Evolutionary conservation across 495 filamentous ascomycete genomes (phyloP).

Genomic region (Jackrogersella minutella): DNA sequence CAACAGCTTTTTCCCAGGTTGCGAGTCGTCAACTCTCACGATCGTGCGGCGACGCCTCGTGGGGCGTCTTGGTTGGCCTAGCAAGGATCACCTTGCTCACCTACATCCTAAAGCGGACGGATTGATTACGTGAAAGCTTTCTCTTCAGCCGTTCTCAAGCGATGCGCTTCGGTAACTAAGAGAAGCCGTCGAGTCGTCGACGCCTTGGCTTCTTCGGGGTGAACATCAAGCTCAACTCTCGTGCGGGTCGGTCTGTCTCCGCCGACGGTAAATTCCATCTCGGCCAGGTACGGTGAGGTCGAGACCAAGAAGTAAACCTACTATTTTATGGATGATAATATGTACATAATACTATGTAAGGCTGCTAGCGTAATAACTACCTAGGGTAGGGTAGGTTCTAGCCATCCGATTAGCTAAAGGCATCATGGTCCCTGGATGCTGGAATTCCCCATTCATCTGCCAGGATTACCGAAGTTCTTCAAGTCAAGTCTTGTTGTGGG

Average conservation of each 20-base stretch:
- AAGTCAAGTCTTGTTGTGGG: background rate
- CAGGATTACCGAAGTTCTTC: background rate
- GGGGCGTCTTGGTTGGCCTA: conserved; percentile 21
- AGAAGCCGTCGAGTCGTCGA: background rate
- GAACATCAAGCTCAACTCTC: too few species aligned
- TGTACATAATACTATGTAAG: too few species aligned
- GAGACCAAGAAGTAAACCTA: conserved; percentile 14
- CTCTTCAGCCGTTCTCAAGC: background rate
- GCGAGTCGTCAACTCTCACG: conserved; percentile 3
- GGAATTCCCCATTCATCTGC: background rate
- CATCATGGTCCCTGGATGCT: too few species aligned
- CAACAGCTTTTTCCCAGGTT: conserved; percentile 3
- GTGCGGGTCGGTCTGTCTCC: conserved; percentile 1
- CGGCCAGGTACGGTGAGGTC: background rate
- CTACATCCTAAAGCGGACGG: background rate
- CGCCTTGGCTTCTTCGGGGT: background rate
- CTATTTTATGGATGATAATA: too few species aligned
- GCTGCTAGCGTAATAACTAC: conserved; percentile 27
- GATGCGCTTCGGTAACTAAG: background rate
- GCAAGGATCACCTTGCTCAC: conserved; percentile 28
- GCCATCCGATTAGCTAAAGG: conserved; percentile 19
- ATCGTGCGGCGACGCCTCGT: conserved; percentile 32
- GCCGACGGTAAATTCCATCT: conserved; percentile 19
- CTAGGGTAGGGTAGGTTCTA: too few species aligned
- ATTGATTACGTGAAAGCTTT: background rate